phyloP scores from a whole-genome alignment of 2,329 filamentous ascomycete genomes.

The Monosporascus sp. region DNA sequence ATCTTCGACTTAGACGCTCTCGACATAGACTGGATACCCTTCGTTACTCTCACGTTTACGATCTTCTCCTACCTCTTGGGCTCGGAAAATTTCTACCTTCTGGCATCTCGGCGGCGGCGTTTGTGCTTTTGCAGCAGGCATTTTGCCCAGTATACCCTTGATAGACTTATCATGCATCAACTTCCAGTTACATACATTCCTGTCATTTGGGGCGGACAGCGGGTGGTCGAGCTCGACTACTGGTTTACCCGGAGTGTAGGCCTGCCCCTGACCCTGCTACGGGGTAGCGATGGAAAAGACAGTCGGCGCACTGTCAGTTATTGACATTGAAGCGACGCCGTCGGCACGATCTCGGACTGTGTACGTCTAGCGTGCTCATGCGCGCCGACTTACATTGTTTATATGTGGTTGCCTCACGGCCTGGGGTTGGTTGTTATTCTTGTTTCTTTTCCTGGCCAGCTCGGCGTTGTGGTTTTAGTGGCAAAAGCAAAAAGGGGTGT shows the following conservation, averaged over 20 bases:
- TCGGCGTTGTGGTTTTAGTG: not conserved
- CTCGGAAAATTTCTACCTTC: constrained; percentile 23
- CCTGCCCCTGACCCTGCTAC: no score
- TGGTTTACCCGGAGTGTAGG: no score
- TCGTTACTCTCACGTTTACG: constrained; percentile 13
- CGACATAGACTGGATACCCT: constrained; percentile 29
- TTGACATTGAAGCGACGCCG: no score
- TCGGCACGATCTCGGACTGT: no score
- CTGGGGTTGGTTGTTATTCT: not conserved
- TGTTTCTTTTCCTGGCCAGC: not conserved
- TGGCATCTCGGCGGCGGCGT: constrained; percentile 22
- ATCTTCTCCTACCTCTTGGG: constrained; percentile 14
- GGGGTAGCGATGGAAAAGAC: no score
- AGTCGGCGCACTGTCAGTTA: no score
- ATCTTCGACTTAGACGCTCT: constrained; percentile 21
- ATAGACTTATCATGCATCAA: constrained; percentile 12
- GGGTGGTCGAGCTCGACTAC: no score
- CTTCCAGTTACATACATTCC: no score
- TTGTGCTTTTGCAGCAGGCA: constrained; percentile 20
- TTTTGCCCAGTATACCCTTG: constrained; percentile 18
- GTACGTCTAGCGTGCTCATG: no score
- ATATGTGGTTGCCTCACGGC: not conserved
- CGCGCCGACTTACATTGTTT: not conserved
- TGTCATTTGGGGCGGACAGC: no score
- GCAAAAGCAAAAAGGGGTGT: not conserved